Conservation (phyloP, 192 early-diverging fungal species). For the Backusella parvicylindrica region DNA sequence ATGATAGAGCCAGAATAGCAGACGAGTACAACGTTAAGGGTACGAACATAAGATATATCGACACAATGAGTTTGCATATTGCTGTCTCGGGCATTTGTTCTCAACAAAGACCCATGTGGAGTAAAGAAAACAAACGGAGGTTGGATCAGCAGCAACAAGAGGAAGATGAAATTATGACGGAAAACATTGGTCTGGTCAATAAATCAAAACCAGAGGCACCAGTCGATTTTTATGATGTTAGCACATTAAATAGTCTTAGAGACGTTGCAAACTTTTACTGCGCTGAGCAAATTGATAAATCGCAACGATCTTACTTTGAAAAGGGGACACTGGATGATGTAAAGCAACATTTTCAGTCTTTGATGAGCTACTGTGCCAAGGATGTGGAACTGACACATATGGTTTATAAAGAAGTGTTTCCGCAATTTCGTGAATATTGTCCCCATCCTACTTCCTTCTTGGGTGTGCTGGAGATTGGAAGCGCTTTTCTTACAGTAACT, state of each 20-base stretch:
- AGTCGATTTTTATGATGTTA: conserved; percentile 49
- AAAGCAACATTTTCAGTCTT: conserved; percentile 54
- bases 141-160: background rate
- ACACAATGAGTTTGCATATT: conserved; percentile 93
- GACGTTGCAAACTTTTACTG: conserved; percentile 83
- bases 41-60: conserved; percentile 65
- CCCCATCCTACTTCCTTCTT: conserved; percentile 94
- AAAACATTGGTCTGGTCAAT: conserved; percentile 27
- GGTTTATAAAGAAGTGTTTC: conserved; percentile 68
- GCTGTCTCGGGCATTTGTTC: conserved; percentile 85
- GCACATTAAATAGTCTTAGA: conserved; percentile 72
- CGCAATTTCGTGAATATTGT: conserved; percentile 72
- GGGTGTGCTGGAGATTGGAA: conserved; percentile 87
- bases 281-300: conserved; percentile 62
- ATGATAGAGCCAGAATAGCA: conserved; percentile 81
- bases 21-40: conserved; percentile 78
- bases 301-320: conserved; percentile 53
- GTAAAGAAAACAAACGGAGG: conserved; percentile 59
- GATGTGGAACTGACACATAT: conserved; percentile 78
- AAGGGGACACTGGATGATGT: conserved; percentile 60
- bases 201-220: conserved; percentile 1
- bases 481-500: conserved; percentile 77
- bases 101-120: conserved; percentile 84
- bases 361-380: conserved; percentile 83
- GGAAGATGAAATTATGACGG: background rate